Conservation (phyloP, 164 flowering plant species). For the Litsea cubeba region DNA sequence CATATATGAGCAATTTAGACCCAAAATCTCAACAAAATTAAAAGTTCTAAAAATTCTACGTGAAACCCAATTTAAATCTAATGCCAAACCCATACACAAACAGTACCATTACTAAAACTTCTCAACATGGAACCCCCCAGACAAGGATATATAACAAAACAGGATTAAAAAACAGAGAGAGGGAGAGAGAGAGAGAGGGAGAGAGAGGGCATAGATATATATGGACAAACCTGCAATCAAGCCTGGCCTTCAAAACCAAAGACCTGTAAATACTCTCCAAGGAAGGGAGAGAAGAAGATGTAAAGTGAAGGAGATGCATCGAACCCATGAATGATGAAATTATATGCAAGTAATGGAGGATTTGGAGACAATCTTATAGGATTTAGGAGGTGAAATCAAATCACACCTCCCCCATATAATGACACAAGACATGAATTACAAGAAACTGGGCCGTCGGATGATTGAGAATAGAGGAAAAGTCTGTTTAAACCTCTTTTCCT, state of each 20-base stretch:
- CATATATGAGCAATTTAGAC: too few species aligned
- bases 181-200: neutral
- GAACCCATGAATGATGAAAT: neutral
- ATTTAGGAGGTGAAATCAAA: neutral
- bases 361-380: neutral
- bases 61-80: neutral
- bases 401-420: neutral
- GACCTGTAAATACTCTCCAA: neutral
- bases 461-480: neutral
- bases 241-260: neutral
- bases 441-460: neutral
- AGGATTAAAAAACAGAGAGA: neutral
- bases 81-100: neutral
- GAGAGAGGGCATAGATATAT: neutral
- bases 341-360: neutral
- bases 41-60: neutral
- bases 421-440: neutral
- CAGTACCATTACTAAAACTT: too few species aligned
- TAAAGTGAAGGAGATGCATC: neutral
- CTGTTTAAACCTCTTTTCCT: neutral
- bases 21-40: too few species aligned
- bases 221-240: neutral
- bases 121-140: too few species aligned
- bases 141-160: neutral
- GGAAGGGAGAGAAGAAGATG: neutral